Evolutionary conservation across 345 rosid genomes (phyloP).

Genomic region (Kandelia obovata): DNA sequence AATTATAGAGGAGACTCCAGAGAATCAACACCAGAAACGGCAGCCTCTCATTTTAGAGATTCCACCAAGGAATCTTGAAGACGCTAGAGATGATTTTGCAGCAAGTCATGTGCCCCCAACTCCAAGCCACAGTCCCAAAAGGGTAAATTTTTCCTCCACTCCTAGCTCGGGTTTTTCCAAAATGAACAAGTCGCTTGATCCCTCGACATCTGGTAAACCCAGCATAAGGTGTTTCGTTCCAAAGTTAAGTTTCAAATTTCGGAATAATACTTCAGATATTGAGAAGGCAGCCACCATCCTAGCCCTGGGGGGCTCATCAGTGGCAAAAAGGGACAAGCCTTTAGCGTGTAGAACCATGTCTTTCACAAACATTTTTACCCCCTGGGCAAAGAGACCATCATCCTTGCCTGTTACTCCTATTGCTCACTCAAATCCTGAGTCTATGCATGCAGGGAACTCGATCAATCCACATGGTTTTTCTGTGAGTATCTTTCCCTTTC

Average conservation of each 20-base stretch:
- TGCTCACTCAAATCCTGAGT: constrained; percentile 83
- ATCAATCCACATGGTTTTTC: constrained; percentile 37
- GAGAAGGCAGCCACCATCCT: constrained; percentile 66
- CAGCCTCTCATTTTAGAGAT: constrained; percentile 42
- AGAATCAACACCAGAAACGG: constrained; percentile 22
- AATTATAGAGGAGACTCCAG: constrained; percentile 58
- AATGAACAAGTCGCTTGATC: constrained; percentile 31
- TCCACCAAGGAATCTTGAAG: constrained; percentile 40
- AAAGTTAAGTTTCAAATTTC: constrained; percentile 64
- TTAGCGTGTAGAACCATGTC: constrained; percentile 52
- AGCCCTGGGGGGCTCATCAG: constrained; percentile 53
- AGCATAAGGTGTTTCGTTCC: constrained; percentile 61
- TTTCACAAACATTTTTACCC: constrained; percentile 52
- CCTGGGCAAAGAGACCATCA: constrained; percentile 48
- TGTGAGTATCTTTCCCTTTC: constrained; percentile 32
- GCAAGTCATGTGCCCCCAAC: constrained; percentile 47
- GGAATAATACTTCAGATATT: constrained; percentile 46
- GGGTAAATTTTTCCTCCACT: constrained; percentile 70
- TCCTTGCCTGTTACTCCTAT: constrained; percentile 69
- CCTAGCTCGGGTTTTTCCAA: constrained; percentile 22
- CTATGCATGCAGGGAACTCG: constrained; percentile 59
- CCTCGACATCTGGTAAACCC: constrained; percentile 44
- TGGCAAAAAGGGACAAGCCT: constrained; percentile 30
- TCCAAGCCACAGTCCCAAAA: constrained; percentile 56
- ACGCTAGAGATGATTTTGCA: constrained; percentile 34